Evolutionary conservation across 202 grass and related monocot species (phyloP).

Genomic region (Saccharum hybrid): DNA sequence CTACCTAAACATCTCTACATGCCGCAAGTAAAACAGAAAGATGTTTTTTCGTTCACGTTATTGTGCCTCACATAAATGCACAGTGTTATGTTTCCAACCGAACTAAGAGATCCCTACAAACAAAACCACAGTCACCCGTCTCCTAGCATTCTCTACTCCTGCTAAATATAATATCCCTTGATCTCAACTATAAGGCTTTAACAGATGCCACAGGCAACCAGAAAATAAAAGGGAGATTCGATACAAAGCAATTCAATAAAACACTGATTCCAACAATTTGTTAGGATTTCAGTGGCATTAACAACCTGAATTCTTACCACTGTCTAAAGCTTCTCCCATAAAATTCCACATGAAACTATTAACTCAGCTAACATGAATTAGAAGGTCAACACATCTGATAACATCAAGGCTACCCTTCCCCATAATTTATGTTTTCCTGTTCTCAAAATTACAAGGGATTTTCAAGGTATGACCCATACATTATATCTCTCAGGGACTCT

Average conservation of each 20-base stretch:
- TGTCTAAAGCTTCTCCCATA: not conserved
- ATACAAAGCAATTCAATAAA: not conserved
- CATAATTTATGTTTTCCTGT: not conserved
- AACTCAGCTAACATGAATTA: not conserved
- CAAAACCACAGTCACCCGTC: not conserved
- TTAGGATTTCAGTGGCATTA: not conserved
- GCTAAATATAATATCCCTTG: not conserved
- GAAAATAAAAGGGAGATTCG: not conserved
- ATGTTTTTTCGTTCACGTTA: not conserved
- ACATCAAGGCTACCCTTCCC: not conserved
- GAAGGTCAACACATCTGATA: not conserved
- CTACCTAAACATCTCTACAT: not conserved
- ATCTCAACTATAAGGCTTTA: not conserved
- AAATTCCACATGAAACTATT: constrained; percentile 9
- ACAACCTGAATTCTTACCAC: not conserved
- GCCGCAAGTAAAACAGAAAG: not conserved
- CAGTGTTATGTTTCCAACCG: not conserved
- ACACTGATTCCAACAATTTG: not conserved
- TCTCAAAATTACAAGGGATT: not conserved
- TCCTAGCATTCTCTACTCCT: not conserved
- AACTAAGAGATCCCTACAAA: not conserved
- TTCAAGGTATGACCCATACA: not conserved
- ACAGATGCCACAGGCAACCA: not conserved
- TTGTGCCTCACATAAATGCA: not conserved
- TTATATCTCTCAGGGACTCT: too few species aligned